A percentile compares a stretch with the other conserved stretches of the same genome.
Evolutionary conservation across 2,329 filamentous ascomycete species (phyloP).

Genomic region (Colletotrichum navitas): DNA sequence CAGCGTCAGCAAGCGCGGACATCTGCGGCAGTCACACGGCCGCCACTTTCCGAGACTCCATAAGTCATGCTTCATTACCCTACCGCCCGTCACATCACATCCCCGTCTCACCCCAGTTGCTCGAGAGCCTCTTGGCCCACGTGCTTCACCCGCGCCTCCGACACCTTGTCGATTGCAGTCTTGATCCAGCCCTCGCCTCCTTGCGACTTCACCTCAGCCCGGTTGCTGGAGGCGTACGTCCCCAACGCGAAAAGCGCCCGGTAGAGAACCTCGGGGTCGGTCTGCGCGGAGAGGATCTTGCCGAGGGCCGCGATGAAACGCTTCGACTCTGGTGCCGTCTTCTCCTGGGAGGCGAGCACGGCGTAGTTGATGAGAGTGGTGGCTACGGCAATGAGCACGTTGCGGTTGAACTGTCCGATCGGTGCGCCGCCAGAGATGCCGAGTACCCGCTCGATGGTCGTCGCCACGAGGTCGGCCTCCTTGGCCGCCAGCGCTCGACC

Average conservation of each 20-base stretch:
- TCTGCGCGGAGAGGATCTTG: slow-evolving; percentile 73
- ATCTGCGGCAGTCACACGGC: slow-evolving; percentile 23
- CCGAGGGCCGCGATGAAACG: slow-evolving; percentile 72
- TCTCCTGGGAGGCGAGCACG: slow-evolving; percentile 72
- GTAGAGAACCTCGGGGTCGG: slow-evolving; percentile 86
- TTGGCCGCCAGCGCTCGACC: slow-evolving; percentile 77
- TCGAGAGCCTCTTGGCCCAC: slow-evolving; percentile 61
- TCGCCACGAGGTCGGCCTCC: slow-evolving; percentile 68
- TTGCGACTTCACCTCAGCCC: slow-evolving; percentile 57
- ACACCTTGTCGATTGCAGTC: slow-evolving; percentile 57
- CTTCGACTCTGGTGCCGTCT: slow-evolving; percentile 50
- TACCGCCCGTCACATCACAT: neutral
- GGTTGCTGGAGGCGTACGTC: slow-evolving; percentile 75
- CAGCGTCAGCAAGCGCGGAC: slow-evolving; percentile 32
- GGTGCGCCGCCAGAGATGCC: slow-evolving; percentile 61
- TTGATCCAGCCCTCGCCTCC: slow-evolving; percentile 57
- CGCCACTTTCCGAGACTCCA: slow-evolving; percentile 17
- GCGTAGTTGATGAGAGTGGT: slow-evolving; percentile 89
- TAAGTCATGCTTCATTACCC: slow-evolving; percentile 9
- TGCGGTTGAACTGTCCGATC: slow-evolving; percentile 75
- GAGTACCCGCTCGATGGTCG: slow-evolving; percentile 73
- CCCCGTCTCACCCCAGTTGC: slow-evolving; percentile 45
- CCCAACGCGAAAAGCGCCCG: slow-evolving; percentile 86
- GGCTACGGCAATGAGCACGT: slow-evolving; percentile 83
- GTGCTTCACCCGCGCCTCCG: slow-evolving; percentile 62